Percentiles rank a stretch among this genome's conserved stretches.
Conservation (phyloP, 345 rosid species). For the Syzygium aqueum region DNA sequence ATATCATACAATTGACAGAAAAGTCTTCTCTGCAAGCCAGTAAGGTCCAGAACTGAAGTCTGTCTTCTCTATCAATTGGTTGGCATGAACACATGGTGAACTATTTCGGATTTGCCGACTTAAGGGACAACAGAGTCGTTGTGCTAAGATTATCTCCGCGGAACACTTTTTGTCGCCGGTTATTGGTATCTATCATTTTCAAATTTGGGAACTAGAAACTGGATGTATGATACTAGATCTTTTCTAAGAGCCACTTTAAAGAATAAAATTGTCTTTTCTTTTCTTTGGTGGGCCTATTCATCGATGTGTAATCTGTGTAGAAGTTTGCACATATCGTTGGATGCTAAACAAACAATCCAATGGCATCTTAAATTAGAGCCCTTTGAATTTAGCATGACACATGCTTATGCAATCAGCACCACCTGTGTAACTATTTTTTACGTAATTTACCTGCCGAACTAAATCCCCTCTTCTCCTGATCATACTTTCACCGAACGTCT, state of each 20-base stretch:
- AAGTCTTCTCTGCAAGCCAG: background rate
- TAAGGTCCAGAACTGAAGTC: background rate
- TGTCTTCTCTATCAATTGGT: background rate
- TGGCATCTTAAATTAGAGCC: background rate
- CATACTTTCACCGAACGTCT: background rate
- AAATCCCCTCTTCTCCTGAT: background rate
- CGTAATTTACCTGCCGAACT: background rate
- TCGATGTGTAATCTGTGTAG: background rate
- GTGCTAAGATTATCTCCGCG: no score
- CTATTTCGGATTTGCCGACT: background rate
- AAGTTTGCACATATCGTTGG: background rate
- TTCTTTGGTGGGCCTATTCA: no score
- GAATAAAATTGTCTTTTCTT: no score
- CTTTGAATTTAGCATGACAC: background rate
- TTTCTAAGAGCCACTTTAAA: no score
- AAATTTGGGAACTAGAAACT: background rate
- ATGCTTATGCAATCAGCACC: background rate
- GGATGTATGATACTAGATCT: background rate
- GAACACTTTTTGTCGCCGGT: no score
- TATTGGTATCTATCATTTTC: background rate
- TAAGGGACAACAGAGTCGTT: background rate
- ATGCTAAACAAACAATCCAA: background rate
- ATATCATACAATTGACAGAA: background rate
- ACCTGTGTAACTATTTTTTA: background rate
- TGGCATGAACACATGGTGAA: background rate